Evolutionary conservation across 2,329 filamentous ascomycete genomes (phyloP), one percentile per base, ranked within the genome.

Genomic region (Pyricularia grisea): DNA sequence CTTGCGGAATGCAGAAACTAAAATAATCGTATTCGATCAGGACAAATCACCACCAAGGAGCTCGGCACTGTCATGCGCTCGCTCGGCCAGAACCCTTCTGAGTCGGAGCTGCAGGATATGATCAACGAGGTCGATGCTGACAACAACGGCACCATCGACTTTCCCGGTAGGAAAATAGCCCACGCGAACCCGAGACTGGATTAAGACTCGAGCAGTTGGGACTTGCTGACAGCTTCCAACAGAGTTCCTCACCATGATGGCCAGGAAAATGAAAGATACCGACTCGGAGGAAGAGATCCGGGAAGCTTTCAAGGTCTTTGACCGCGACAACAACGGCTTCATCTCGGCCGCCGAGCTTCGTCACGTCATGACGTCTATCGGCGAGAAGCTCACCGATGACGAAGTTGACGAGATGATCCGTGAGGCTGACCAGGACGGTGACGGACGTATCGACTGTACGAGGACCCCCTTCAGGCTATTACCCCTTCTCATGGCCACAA

Each of bases 181-280:
- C 33, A n/a, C 23, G 5, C 23, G 25, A 28, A 23, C 58, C 23
- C 10, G 25, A 61, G 10, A 28, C 58, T 23, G 10, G 12, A 25
- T 61, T 28, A 4, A 61, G 25, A 4, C 23, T 28, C 25, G 12
- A n/a, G 58, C 11, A 2, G 12, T 4, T 27, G 58, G n/a, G 11
- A 25, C 23, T 70, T 30, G 69, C 67, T 1, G 12, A n/a, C 20
- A 30, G 42, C 73, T 77, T n/a, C 68, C 70, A 68, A 64, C 77
- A 94, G 92, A 95, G 78, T 95, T 95, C 81, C 84, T 95, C 71
- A 95, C 92, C 72, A 95, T 95, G 92, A 95, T 95, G 92, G 92
- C 92, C 71, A 88, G 92, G 77, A 95, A 95, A 84, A 95, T 95
- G 92, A 94, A 94, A 85, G 92, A 94, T 76, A 95, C 92, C 74